Base-by-base conservation (phyloP, 352 stramenopile species). In the Detonula confervacea region DNA sequence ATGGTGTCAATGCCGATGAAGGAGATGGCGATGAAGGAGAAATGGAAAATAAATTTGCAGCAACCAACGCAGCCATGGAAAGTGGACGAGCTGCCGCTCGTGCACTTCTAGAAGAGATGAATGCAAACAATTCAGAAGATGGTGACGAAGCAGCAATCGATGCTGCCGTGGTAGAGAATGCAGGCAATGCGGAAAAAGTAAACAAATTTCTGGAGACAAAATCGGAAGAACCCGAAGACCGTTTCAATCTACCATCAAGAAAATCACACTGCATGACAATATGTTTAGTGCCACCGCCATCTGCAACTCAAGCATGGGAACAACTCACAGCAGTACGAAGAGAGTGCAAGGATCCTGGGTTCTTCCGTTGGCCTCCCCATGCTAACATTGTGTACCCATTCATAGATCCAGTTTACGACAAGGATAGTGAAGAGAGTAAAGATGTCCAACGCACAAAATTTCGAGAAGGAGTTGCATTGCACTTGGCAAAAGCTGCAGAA, bases 341-440 rank as follows among this genome's bases (percentile, higher is more conserved):
- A 55, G 42, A 82, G 69, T 73, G 87, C 2, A 74, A 78, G 49
- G 88, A 93, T 89, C 86, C 88, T 25, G 88, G 88, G 29, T 86
- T 88, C 55, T 93, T 76, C 73, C 67, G 88, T 57, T 93, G 88
- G 88, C 88, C 88, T 42, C 88, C 86, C 2, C 88, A 93, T 80
- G 81, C 66, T 25, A 93, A 93, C 57, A 61, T 92, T 29, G 33
- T 93, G 0, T 93, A 93, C 85, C 88, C 88, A 30, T 93, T 93
- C 70, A 24, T 89, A 16, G 71, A 91, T 49, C 74, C 67, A 66
- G 16, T 56, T 30, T 73, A 55, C 27, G 16, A 51, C 24, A 75
- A 57, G 7, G 60, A 69, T 20, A 44, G 54, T 27, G 37, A 52
- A 11, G 42, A 69, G 47, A 71, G 27, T 54, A 80, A 76, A 42